Conservation (phyloP, 495 filamentous ascomycete species). For the Durotheca rogersii region DNA sequence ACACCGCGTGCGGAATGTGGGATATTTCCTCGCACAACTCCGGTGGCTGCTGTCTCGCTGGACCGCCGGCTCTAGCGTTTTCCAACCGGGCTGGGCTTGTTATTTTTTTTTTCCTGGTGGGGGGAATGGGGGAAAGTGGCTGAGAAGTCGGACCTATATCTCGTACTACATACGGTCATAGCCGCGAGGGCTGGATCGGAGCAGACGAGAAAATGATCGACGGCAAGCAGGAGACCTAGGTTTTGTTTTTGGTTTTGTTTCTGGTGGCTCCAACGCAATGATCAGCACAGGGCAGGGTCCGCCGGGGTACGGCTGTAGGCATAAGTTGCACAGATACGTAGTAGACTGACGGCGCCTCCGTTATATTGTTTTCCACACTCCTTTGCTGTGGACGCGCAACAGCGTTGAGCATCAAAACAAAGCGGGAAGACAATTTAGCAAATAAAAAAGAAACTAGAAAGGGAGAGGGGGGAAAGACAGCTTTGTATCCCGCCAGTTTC, state of each 20-base stretch:
- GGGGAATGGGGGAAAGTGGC: no score
- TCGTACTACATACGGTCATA: conserved; percentile 21
- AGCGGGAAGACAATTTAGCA: not conserved
- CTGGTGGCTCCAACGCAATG: not conserved
- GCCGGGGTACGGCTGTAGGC: no score
- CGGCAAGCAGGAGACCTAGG: not conserved
- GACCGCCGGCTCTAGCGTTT: conserved; percentile 14
- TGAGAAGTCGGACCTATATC: no score
- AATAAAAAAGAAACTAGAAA: no score
- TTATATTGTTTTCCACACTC: no score
- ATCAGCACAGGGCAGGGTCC: not conserved
- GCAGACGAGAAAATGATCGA: conserved; percentile 2
- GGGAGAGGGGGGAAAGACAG: no score
- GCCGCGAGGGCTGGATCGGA: conserved; percentile 16
- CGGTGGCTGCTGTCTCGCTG: conserved; percentile 1
- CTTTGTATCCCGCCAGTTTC: not conserved
- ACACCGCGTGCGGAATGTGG: conserved; percentile 30
- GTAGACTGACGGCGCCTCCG: no score
- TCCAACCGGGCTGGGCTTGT: conserved; percentile 19
- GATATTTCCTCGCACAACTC: conserved; percentile 26
- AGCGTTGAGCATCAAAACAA: not conserved
- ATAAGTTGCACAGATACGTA: no score
- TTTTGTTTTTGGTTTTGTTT: not conserved
- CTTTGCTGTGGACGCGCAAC: not conserved
- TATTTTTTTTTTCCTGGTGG: conserved; percentile 11